Evolutionary conservation across 2,329 filamentous ascomycete species (phyloP).

Genomic region (Sporothrix schenckii): DNA sequence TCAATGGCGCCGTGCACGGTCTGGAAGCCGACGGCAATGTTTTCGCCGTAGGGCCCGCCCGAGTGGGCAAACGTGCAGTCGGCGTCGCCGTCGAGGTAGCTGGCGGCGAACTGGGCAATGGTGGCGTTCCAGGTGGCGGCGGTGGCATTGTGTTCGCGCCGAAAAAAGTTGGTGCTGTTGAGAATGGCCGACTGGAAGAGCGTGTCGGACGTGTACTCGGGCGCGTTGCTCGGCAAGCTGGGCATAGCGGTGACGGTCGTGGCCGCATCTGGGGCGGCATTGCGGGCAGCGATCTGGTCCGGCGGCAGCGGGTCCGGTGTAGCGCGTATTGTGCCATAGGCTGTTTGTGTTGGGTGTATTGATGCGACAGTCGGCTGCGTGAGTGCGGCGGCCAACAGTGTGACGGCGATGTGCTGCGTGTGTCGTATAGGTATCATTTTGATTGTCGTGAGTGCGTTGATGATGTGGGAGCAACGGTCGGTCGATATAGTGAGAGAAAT

Average conservation of each 20-base stretch:
- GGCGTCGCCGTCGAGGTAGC: slow-evolving; percentile 50
- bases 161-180: slow-evolving; percentile 68
- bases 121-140: slow-evolving; percentile 67
- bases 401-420: neutral
- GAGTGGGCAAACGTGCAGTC: slow-evolving; percentile 58
- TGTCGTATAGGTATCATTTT: slow-evolving; percentile 13
- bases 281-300: neutral
- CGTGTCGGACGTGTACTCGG: slow-evolving; percentile 44
- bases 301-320: slow-evolving; percentile 19
- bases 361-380: neutral
- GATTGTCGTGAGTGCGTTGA: neutral
- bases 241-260: slow-evolving; percentile 44
- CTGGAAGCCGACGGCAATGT: slow-evolving; percentile 68
- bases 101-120: slow-evolving; percentile 57
- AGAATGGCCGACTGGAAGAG: slow-evolving; percentile 61
- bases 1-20: slow-evolving; percentile 61
- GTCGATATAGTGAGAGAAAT: neutral
- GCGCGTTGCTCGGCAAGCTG: slow-evolving; percentile 45
- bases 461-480: no score
- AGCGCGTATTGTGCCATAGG: neutral
- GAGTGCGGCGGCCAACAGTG: neutral
- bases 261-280: neutral
- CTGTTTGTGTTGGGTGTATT: neutral
- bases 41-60: slow-evolving; percentile 71
- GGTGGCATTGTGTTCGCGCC: slow-evolving; percentile 62